A percentile compares a stretch with the other conserved stretches of the same genome.
Evolutionary conservation across 2,329 filamentous ascomycete species (phyloP).

Genomic region (Microcera coccophila): DNA sequence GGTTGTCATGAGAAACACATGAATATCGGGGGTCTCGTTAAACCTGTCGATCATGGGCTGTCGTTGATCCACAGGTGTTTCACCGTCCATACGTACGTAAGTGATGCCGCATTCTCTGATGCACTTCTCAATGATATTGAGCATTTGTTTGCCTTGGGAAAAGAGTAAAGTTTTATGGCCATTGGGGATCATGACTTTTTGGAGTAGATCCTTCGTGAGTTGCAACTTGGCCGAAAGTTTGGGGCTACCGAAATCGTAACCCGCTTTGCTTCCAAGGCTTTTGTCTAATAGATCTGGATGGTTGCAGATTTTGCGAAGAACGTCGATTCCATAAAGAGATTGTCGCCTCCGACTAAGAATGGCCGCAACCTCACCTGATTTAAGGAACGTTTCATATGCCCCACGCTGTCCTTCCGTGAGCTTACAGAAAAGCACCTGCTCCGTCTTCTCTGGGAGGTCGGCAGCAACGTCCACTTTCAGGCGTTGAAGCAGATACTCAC

Average conservation of each 20-base stretch:
- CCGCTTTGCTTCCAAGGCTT: conserved; percentile 49
- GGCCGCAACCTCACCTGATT: conserved; percentile 78
- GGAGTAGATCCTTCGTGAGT: conserved; percentile 80
- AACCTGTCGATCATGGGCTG: conserved; percentile 90
- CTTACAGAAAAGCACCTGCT: conserved; percentile 95
- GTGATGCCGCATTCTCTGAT: conserved; percentile 66
- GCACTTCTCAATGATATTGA: conserved; percentile 87
- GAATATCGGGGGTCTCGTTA: conserved; percentile 73
- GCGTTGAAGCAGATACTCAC: conserved; percentile 85
- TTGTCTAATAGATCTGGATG: conserved; percentile 85
- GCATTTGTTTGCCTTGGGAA: conserved; percentile 89
- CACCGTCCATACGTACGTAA: conserved; percentile 89
- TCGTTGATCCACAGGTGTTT: conserved; percentile 81
- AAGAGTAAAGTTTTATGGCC: conserved; percentile 94
- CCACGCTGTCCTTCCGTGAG: conserved; percentile 72
- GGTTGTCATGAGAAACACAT: conserved; percentile 91
- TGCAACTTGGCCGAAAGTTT: conserved; percentile 92
- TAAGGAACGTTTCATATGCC: conserved; percentile 76
- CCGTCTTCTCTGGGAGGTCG: conserved; percentile 90
- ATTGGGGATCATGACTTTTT: conserved; percentile 76
- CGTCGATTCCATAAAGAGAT: conserved; percentile 84
- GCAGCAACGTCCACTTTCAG: conserved; percentile 92
- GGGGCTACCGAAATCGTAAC: conserved; percentile 73
- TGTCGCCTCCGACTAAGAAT: conserved; percentile 74
- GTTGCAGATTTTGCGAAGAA: conserved; percentile 93